A percentile compares a stretch with the other conserved stretches of the same genome.
Evolutionary conservation across 352 stramenopile genomes (phyloP).

Genomic region (Phytophthora litchii): DNA sequence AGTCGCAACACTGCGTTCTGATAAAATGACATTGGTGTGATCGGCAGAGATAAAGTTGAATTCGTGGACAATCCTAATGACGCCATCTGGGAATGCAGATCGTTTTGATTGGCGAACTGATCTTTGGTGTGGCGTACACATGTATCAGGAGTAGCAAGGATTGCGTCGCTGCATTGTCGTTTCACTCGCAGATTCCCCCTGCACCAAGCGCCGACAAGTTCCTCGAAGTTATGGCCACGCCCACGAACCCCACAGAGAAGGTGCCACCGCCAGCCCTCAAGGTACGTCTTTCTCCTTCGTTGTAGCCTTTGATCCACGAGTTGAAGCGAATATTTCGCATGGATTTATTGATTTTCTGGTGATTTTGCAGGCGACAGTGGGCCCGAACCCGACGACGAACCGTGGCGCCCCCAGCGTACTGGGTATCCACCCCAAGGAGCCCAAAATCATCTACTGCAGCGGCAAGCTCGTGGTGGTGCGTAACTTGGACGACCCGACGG

Average conservation of each 20-base stretch:
- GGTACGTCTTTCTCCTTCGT: neutral
- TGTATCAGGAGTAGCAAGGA: conserved; percentile 4
- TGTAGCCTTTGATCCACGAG: neutral
- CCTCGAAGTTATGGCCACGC: conserved; percentile 42
- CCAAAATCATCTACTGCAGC: conserved; percentile 92
- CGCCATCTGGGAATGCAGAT: neutral
- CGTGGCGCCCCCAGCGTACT: conserved; percentile 74
- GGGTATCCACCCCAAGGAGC: conserved; percentile 83
- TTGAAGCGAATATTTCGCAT: conserved; percentile 6
- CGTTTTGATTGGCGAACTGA: neutral
- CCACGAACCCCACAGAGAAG: conserved; percentile 72
- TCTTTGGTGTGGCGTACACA: conserved; percentile 4
- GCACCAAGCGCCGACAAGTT: conserved; percentile 1
- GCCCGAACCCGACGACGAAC: conserved; percentile 73
- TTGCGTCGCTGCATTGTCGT: conserved; percentile 6
- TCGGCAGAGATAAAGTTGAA: too few species aligned
- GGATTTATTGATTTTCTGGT: neutral
- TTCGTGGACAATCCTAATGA: too few species aligned
- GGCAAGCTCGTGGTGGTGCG: conserved; percentile 92
- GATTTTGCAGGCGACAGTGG: conserved; percentile 51
- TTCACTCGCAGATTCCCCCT: conserved; percentile 26
- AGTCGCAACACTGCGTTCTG: too few species aligned
- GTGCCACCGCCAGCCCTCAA: conserved; percentile 54
- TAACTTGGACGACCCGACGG: conserved; percentile 81
- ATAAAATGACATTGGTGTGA: too few species aligned